Base-by-base conservation (phyloP, 2,329 filamentous ascomycete genomes). In the Zasmidium cellare region DNA sequence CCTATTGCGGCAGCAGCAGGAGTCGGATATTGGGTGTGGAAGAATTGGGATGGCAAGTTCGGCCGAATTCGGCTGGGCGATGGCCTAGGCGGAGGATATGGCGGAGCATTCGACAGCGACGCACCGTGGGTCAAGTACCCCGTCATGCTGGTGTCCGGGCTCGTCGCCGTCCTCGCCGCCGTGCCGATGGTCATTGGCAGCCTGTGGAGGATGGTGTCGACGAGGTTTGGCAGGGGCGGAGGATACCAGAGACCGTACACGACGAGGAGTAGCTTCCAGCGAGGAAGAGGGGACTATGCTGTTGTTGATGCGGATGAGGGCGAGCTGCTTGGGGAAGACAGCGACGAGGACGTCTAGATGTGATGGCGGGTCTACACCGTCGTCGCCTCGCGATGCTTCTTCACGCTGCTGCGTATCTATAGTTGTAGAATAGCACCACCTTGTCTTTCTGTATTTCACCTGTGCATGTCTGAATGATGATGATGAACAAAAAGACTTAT, bases 281-380 rank as follows among this genome's bases (percentile, higher is more conserved):
- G 92, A 56, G 89, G 91, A 1, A 84, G 90, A 56, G 88, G 89
- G n/a, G 91, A 96, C 74, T 97, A 97, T 74, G 85, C 87, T 16
- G 83, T 88, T 68, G 91, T 96, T 52, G 92, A 96, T 68, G 90
- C 94, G 51, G 94, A 97, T 71, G 94, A 97, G 73, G 93, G 93
- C 50, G 93, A 97, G 79, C 78, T 99, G 65, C 77, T 99, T 35
- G 94, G 94, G 0, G 93, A 97, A 20, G 63, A 64, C 38, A 92
- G 91, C 65, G 93, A 97, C 64, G 92, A 97, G 70, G 93, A 97
- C 61, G 89, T 88, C 44, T 69, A 58, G 53, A 20, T 41, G 35
- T 41, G 11, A 11, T 28, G 25, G 11, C 11, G 25, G 25, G 11
- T n/a, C n/a, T n/a, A n/a, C 16, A 18, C 7, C 16, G 35, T 14